A percentile compares a stretch with the other conserved stretches of the same genome.
Evolutionary conservation across 805 yeast genomes (phyloP).

Genomic region (Candida sithepensis): DNA sequence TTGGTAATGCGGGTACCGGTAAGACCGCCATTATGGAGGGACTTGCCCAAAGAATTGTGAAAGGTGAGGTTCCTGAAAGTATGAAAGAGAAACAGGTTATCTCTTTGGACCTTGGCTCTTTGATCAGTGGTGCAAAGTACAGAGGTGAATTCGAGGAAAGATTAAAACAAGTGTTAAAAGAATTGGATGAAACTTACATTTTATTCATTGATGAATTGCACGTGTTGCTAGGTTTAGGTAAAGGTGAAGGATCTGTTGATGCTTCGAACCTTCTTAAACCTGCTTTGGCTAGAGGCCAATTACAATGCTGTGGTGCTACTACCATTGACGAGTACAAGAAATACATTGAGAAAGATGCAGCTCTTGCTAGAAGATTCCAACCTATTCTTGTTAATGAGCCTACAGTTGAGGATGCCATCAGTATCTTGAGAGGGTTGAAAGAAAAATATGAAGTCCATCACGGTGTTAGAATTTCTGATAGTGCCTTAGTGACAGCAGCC

Average conservation of each 20-base stretch:
- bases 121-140: constrained; percentile 92
- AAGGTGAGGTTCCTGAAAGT: constrained; percentile 92
- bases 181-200: constrained; percentile 74
- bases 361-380: constrained; percentile 90
- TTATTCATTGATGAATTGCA: constrained; percentile 91
- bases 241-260: constrained; percentile 92
- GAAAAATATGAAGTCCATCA: constrained; percentile 96
- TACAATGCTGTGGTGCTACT: constrained; percentile 95
- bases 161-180: constrained; percentile 73
- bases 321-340: constrained; percentile 90
- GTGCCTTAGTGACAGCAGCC: constrained; percentile 92
- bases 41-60: constrained; percentile 85
- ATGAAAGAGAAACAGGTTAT: constrained; percentile 83
- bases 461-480: constrained; percentile 91
- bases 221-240: constrained; percentile 84
- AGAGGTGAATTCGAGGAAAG: constrained; percentile 96
- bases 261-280: constrained; percentile 93
- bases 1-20: constrained; percentile 98
- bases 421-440: constrained; percentile 88
- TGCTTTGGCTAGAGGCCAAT: constrained; percentile 84
- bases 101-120: constrained; percentile 80
- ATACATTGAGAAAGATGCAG: constrained; percentile 94
- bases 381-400: constrained; percentile 87
- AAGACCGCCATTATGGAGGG: constrained; percentile 97
- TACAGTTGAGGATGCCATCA: constrained; percentile 82